Conservation (phyloP, 2,329 filamentous ascomycete species). For the Knufia petricola region DNA sequence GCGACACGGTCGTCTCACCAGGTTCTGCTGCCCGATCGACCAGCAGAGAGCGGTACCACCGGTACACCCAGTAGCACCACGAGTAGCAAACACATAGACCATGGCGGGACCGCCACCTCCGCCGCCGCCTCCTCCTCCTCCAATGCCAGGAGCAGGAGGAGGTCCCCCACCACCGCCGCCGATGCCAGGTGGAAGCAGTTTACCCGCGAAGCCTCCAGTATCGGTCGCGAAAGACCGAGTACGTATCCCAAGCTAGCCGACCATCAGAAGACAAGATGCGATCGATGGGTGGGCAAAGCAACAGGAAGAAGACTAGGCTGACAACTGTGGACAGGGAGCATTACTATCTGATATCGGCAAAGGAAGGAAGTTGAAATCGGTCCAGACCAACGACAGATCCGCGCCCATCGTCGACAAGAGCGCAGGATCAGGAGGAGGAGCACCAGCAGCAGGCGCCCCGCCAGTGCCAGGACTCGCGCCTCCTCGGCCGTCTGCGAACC, state of each 20-base stretch:
- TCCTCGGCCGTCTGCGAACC: slow-evolving; percentile 53
- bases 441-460: slow-evolving; percentile 64
- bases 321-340: slow-evolving; percentile 54
- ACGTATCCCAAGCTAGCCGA: slow-evolving; percentile 29
- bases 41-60: not conserved
- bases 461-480: slow-evolving; percentile 71
- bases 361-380: slow-evolving; percentile 69
- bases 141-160: slow-evolving; percentile 41
- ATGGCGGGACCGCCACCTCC: slow-evolving; percentile 24
- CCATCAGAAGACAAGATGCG: not conserved
- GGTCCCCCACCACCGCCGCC: slow-evolving; percentile 55
- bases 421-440: slow-evolving; percentile 45
- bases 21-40: slow-evolving; percentile 1
- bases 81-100: not conserved
- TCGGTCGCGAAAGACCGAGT: slow-evolving; percentile 52
- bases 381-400: slow-evolving; percentile 85
- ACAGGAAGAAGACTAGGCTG: slow-evolving; percentile 7
- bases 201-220: slow-evolving; percentile 51
- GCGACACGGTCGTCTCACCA: not conserved
- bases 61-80: too few relatives aligned
- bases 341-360: slow-evolving; percentile 81
- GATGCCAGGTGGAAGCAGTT: slow-evolving; percentile 46
- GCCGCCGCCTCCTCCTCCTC: slow-evolving; percentile 54
- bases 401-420: slow-evolving; percentile 59
- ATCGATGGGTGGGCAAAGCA: slow-evolving; percentile 16